Percentiles rank a stretch among this genome's conserved stretches.
phyloP scores from a whole-genome alignment of 805 yeast species.

The Candida ortonii region DNA sequence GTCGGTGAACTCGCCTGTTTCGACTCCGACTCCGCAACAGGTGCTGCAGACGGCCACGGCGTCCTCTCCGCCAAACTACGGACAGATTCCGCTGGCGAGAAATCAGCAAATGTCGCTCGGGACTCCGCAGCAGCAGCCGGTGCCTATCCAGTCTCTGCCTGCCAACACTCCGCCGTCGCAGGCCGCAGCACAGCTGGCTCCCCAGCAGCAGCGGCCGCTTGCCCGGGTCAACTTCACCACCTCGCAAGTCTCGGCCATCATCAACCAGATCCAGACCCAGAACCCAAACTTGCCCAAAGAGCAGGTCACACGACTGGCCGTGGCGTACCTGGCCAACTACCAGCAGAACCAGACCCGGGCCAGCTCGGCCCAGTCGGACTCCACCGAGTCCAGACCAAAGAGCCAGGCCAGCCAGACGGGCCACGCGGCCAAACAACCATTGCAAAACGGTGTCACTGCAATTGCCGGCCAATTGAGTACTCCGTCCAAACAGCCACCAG shows the following conservation, averaged over 20 bases:
- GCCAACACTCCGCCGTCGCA: constrained; percentile 11
- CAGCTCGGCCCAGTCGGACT: constrained; percentile 26
- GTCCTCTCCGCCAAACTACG: constrained; percentile 12
- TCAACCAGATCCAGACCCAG: constrained; percentile 61
- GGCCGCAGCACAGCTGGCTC: constrained; percentile 4
- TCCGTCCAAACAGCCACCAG: constrained; percentile 13
- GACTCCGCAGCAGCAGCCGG: constrained; percentile 3
- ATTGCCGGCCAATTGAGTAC: constrained; percentile 18
- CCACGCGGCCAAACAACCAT: constrained; percentile 8
- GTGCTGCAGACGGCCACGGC: constrained; percentile 13
- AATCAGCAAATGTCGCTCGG: constrained; percentile 5
- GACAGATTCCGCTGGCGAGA: constrained; percentile 3
- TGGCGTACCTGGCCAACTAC: constrained; percentile 56
- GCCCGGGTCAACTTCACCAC: constrained; percentile 43
- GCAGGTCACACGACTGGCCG: constrained; percentile 65
- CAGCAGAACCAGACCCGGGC: constrained; percentile 48
- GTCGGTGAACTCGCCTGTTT: constrained; percentile 15
- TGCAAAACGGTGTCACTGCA: constrained; percentile 14
- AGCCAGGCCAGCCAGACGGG: constrained; percentile 6
- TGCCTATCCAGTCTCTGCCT: constrained; percentile 6
- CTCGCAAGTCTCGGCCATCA: constrained; percentile 63
- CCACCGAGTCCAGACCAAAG: constrained; percentile 5
- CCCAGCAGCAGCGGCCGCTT: constrained; percentile 15
- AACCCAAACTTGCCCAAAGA: constrained; percentile 61
- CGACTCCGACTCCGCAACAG: constrained; percentile 23